Conservation (phyloP, 2,329 filamentous ascomycete species). For the Leptographium procerum region DNA sequence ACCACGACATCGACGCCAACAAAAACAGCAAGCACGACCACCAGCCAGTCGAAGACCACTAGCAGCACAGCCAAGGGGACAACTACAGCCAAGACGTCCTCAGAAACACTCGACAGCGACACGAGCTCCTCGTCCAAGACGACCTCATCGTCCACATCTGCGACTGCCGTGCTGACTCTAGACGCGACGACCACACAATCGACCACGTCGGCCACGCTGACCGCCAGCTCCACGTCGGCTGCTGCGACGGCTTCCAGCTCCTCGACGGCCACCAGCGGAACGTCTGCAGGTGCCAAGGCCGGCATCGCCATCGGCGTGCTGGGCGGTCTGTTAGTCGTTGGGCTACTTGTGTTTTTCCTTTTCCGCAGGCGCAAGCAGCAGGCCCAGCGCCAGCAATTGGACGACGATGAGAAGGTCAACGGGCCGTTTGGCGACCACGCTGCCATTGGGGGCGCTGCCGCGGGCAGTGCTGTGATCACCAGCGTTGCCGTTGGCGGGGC, state of each 20-base stretch:
- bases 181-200: not conserved
- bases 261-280: not conserved
- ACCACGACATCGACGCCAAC: not conserved
- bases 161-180: constrained; percentile 5
- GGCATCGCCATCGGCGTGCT: constrained; percentile 79
- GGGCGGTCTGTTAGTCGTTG: constrained; percentile 53
- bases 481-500: constrained; percentile 35
- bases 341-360: constrained; percentile 59
- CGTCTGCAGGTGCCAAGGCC: constrained; percentile 48
- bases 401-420: constrained; percentile 54
- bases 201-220: not conserved
- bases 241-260: not conserved
- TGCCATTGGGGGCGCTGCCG: constrained; percentile 3
- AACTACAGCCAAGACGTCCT: not conserved
- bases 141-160: not conserved
- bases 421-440: constrained; percentile 23
- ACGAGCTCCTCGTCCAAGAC: not conserved
- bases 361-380: constrained; percentile 62
- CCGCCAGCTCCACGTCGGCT: not conserved
- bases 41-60: not conserved
- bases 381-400: constrained; percentile 34
- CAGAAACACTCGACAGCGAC: not conserved
- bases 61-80: not conserved
- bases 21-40: constrained; percentile 3
- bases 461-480: constrained; percentile 12